Base-by-base conservation (phyloP, 2,329 filamentous ascomycete species). In the Capronia coronata region DNA sequence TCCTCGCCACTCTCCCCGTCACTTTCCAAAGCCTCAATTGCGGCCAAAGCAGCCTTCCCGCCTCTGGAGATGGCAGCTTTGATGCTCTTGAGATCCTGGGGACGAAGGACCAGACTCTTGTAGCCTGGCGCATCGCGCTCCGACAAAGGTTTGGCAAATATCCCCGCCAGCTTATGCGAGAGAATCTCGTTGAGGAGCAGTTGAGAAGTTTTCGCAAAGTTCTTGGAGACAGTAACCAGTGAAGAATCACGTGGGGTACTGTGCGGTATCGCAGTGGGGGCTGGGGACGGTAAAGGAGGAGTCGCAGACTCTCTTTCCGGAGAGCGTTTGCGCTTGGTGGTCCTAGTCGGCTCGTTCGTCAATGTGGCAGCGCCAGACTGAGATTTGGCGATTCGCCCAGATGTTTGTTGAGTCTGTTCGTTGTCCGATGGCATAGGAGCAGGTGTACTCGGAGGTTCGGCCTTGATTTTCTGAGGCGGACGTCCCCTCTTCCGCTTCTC, bases 61-160 rank as follows among this genome's bases (percentile, higher is more conserved):
- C 71, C 71, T 48, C 71, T 69, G 44, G 67, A 66, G 57, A 90
- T 86, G 27, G 84, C 83, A 45, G 83, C 78, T 54, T 85, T 83
- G 59, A 91, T 88, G 2, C 80, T 82, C 57, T 87, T 89, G 41
- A 91, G 77, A 63, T 90, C 84, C 62, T 87, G 84, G 0, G 86
- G 83, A 42, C 83, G 80, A 47, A 86, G 75, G 34, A 91, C 83
- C 45, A 89, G 78, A 55, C 81, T 79, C 54, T 78, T 80, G 62
- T 91, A 91, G 3, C 84, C 84, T 0, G 86, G 86, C 0, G 86
- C 86, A 60, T 87, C 83, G 30, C 78, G 78, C 57, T 88, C 84
- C 9, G 84, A 83, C 42, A 91, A 76, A 1, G 84, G 82, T 47
- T 83, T 82, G 22, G 84, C 82, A 63, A 91, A 91, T 67, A 87